Percentiles rank a stretch among this genome's conserved stretches.
Evolutionary conservation across 352 stramenopile species (phyloP).

Genomic region (Phytophthora sansomeana): DNA sequence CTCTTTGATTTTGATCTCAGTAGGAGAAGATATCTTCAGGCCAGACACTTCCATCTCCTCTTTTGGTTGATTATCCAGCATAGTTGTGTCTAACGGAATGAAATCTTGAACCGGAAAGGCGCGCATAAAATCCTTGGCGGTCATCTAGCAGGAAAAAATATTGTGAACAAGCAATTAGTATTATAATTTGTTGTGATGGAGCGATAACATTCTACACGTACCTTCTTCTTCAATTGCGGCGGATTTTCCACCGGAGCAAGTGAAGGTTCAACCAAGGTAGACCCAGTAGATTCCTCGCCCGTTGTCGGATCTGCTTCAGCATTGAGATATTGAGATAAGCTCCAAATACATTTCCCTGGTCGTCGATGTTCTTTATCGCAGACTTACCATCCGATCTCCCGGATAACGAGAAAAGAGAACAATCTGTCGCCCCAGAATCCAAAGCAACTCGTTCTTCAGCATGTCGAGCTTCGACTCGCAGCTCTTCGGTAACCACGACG

Average conservation of each 20-base stretch:
- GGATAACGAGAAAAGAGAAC: conserved; percentile 30
- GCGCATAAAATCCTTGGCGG: conserved; percentile 65
- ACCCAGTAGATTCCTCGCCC: neutral
- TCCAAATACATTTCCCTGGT: no score
- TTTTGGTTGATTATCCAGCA: neutral
- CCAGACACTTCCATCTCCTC: neutral
- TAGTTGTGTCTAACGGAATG: conserved; percentile 46
- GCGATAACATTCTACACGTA: neutral
- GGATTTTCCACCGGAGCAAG: neutral
- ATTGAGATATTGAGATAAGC: no score
- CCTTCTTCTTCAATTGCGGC: conserved; percentile 31
- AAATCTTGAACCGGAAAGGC: conserved; percentile 80
- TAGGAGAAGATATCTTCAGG: neutral
- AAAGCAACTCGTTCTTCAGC: conserved; percentile 38
- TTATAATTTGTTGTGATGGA: neutral
- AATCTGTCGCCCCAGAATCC: conserved; percentile 51
- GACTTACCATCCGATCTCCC: conserved; percentile 22
- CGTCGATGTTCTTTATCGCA: neutral
- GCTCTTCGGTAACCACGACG: conserved; percentile 48
- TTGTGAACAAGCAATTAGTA: neutral
- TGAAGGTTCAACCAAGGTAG: neutral
- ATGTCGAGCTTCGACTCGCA: conserved; percentile 56
- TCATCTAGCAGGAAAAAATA: conserved; percentile 38
- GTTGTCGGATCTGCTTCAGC: conserved; percentile 6
- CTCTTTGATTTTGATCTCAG: neutral